These are phyloP conservation scores for Populus hybrid DNA, from an alignment of 441 rosid species.

Conservation along the genomic window DNA sequence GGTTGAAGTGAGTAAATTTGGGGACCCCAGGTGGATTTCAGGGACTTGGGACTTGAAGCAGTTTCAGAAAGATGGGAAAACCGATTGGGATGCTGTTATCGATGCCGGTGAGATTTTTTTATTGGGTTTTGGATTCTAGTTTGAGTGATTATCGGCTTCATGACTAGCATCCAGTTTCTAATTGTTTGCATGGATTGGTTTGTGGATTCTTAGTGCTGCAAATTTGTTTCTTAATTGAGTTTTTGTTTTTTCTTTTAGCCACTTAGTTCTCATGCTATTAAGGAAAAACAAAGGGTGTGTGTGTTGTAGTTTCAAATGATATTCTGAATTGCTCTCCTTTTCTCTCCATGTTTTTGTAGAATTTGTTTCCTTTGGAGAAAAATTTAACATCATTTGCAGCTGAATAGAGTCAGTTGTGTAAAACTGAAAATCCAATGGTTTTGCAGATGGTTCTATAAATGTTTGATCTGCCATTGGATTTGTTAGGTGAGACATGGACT, in stretches of 20 bases:
- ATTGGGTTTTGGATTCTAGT: background rate
- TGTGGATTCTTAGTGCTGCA: background rate
- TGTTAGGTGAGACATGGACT: background rate
- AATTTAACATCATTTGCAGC: background rate
- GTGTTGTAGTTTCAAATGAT: too few species aligned
- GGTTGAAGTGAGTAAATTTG: slow-evolving; percentile 36
- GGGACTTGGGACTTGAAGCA: slow-evolving; percentile 91
- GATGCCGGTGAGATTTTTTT: slow-evolving; percentile 62
- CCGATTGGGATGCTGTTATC: slow-evolving; percentile 88
- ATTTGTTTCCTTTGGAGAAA: background rate
- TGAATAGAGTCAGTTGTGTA: background rate
- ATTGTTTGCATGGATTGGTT: background rate
- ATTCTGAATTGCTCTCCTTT: background rate
- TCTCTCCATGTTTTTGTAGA: background rate
- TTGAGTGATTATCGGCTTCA: background rate
- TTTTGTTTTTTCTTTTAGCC: too few species aligned
- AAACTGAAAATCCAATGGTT: background rate
- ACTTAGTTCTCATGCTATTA: background rate
- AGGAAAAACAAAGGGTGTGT: background rate
- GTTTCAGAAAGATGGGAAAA: slow-evolving; percentile 57
- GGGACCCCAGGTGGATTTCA: slow-evolving; percentile 63
- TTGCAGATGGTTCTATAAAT: background rate
- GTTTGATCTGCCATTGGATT: background rate
- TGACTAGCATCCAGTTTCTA: background rate
- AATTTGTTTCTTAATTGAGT: background rate